Evolutionary conservation across 2,329 filamentous ascomycete species (phyloP).

Genomic region (Diaporthe helianthi): DNA sequence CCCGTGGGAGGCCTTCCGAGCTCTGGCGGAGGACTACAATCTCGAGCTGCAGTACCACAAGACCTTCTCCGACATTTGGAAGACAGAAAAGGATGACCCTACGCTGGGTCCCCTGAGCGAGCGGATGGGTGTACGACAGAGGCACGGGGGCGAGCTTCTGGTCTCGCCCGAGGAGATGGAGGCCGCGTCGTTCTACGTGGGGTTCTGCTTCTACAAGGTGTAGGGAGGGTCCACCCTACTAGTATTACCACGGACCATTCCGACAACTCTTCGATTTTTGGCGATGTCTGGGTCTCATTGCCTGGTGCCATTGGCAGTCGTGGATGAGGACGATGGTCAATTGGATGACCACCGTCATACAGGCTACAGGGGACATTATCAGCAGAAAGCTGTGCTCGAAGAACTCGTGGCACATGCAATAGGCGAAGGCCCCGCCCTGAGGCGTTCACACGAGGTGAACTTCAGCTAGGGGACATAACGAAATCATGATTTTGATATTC

Average conservation of each 20-base stretch:
- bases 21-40: constrained; percentile 94
- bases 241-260: not conserved
- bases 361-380: not conserved
- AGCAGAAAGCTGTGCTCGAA: not conserved
- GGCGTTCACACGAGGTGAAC: not conserved
- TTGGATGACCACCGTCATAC: not conserved
- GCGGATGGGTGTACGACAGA: constrained; percentile 90
- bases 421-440: not conserved
- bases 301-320: not conserved
- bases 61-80: constrained; percentile 89
- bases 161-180: constrained; percentile 91
- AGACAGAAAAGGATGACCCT: constrained; percentile 84
- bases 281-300: not conserved
- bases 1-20: constrained; percentile 96
- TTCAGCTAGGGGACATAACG: not conserved
- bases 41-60: constrained; percentile 94
- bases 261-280: not conserved
- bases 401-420: not conserved
- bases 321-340: not conserved
- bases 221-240: constrained; percentile 48
- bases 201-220: constrained; percentile 97
- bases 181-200: constrained; percentile 88
- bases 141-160: constrained; percentile 69
- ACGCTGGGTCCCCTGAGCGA: constrained; percentile 86
- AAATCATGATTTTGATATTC: not conserved